Base-by-base conservation (phyloP, 208 protist species). In the Acanthamoeba divionensis region DNA sequence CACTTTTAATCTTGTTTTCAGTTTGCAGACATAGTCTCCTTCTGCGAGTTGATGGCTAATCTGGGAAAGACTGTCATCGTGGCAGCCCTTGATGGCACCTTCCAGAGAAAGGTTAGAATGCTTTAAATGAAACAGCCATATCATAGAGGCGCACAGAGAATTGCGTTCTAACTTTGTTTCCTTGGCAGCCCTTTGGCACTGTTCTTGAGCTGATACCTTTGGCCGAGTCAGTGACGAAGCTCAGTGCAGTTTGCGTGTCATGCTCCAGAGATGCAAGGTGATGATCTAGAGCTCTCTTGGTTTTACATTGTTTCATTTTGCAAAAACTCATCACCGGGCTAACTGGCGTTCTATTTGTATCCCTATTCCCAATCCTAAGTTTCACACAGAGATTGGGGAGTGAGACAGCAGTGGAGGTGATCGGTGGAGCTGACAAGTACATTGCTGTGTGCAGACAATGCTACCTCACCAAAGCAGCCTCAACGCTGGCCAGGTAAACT, bases 371-470 rank as follows among this genome's bases (percentile, higher is more conserved):
- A n/a, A n/a, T n/a, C 41, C 0, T 7, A 4, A 38, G 92, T 65
- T 99, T 98, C 89, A 97, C 96, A 3, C 94, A 96, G 21, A 94
- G 97, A 73, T 94, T 96, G 1, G 95, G 96, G 0, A 45, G 93
- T 18, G 92, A 92, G 33, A 91, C 95, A 48, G 82, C 95, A 82
- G 95, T 96, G 52, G 95, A 97, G 83, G 93, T 98, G 21, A 97
- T 99, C 83, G 98, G 98, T 26, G 97, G 97, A 0, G 90, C 92
- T 0, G 98, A 98, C 65, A 97, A 97, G 93, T 99, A 99, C 95
- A 95, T 97, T 24, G 94, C 98, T 7, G 94, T 96, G 8, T 98
- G 97, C 93, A 94, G 97, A 29, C 60, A 90, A 63, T 98, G 97
- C 93, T 98, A 82, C 71, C 44, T 82, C 9, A 82, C 71, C 36